Evolutionary conservation across 345 rosid genomes (phyloP), one percentile per base, ranked within the genome.

Genomic region (Bretschneidera sinensis): DNA sequence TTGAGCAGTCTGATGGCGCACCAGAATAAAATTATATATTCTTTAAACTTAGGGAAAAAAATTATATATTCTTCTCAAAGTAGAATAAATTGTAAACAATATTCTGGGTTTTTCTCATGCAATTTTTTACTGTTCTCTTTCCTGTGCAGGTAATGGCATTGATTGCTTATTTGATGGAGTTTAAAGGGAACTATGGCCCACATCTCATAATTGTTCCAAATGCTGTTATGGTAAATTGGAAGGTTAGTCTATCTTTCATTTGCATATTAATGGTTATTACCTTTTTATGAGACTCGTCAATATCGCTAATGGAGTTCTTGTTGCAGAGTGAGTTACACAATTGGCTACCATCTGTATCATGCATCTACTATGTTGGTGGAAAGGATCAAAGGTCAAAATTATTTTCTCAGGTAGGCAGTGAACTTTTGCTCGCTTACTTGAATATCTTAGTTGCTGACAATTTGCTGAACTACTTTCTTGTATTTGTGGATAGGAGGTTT

Each of bases 171-270:
- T 78, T 95, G 73, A 95, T 95, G 99, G 99, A 95, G 78, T 95
- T 91, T 60, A 95, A 95, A 73, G 97, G 99, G 60, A 95, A 95
- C 76, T 88, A 95, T 77, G 99, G 99, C 54, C 99, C 99, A 2
- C 99, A 95, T 84, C 99, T 95, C 76, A 95, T 95, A 58, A 88
- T 95, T 67, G 99, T 95, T 68, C 99, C 98, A 48, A 95, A 95
- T 72, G 99, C 99, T 69, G 99, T 95, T 61, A 64, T 95, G 66
- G 99, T 95, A 33, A 95, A 95, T 64, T 95, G 99, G 99, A 95
- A 95, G 99, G 99, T 95, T 70, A 53, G 89, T 78, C 59, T 15
- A 48, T 55, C 48, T 67, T 59, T 8, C 23, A 47, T 55, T 61
- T 17, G n/a, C 43, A 20, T 45, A 25, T 43, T 52, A 10, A 21